Evolutionary conservation across 2,329 filamentous ascomycete genomes (phyloP).

Genomic region (Diplodia intermedia): DNA sequence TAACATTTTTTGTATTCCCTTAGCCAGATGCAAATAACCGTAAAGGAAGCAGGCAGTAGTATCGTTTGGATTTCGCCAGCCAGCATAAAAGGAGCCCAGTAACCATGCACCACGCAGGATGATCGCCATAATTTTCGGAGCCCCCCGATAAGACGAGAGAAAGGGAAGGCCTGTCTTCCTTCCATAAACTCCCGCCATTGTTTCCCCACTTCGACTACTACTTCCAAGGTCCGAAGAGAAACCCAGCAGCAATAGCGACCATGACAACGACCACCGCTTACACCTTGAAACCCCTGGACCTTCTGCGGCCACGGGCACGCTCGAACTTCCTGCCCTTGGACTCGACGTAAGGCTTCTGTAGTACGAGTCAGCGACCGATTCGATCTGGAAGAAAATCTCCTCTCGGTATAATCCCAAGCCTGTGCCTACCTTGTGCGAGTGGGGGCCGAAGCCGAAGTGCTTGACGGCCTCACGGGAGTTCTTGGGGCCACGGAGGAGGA

Average conservation of each 20-base stretch:
- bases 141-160: conserved; percentile 24
- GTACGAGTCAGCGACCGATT: conserved; percentile 32
- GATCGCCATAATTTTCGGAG: conserved; percentile 31
- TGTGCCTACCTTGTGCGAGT: conserved; percentile 86
- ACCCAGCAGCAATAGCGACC: conserved; percentile 16
- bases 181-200: conserved; percentile 7
- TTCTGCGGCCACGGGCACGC: conserved; percentile 96
- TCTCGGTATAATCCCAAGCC: conserved; percentile 33
- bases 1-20: conserved; percentile 34
- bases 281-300: conserved; percentile 99
- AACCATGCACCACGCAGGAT: conserved; percentile 33
- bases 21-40: conserved; percentile 32
- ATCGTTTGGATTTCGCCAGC: conserved; percentile 31
- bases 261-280: conserved; percentile 61
- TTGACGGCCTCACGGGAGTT: conserved; percentile 97
- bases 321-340: conserved; percentile 99
- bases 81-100: conserved; percentile 30
- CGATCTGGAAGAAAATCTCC: conserved; percentile 2
- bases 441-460: conserved; percentile 98
- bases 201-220: conserved; percentile 2
- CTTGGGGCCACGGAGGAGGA: conserved; percentile 97
- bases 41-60: conserved; percentile 31
- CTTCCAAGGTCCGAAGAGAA: neutral
- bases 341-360: conserved; percentile 90
- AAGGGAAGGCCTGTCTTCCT: conserved; percentile 25